Conservation (phyloP, 1,139 yeast genomes). For the Yamadazyma dendronema region DNA sequence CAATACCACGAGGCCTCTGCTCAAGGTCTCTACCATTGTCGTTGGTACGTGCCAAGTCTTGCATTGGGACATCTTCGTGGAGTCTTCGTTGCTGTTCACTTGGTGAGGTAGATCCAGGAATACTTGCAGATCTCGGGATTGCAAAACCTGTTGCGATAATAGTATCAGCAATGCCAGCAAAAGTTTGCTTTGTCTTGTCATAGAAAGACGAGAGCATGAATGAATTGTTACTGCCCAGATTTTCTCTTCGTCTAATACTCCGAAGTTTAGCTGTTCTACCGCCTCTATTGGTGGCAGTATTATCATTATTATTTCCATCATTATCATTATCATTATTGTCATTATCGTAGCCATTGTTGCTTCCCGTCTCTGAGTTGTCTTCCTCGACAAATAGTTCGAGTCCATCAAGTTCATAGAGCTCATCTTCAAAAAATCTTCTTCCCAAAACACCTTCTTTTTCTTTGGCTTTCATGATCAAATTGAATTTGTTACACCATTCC, state of each 20-base stretch:
- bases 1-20: slow-evolving; percentile 3
- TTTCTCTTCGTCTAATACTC: neutral
- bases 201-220: slow-evolving; percentile 15
- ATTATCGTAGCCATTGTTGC: slow-evolving; percentile 5
- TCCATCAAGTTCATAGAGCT: slow-evolving; percentile 44
- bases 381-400: slow-evolving; percentile 42
- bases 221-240: neutral
- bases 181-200: slow-evolving; percentile 32
- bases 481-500: slow-evolving; percentile 83
- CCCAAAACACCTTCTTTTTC: slow-evolving; percentile 83
- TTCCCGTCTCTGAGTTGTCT: no score
- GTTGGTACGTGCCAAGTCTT: slow-evolving; percentile 3
- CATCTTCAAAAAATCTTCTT: slow-evolving; percentile 73
- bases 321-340: slow-evolving; percentile 9
- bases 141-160: slow-evolving; percentile 61
- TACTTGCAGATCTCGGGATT: slow-evolving; percentile 54
- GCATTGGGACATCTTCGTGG: slow-evolving; percentile 4
- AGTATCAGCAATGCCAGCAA: slow-evolving; percentile 50
- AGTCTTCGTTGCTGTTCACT: neutral
- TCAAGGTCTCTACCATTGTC: slow-evolving; percentile 14
- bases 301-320: slow-evolving; percentile 1
- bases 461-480: slow-evolving; percentile 56
- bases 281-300: neutral
- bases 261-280: neutral
- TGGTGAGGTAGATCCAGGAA: slow-evolving; percentile 16